These are phyloP conservation scores for Haematococcus lacustris DNA, from an alignment of 139 green algal species.

Conservation along the genomic window DNA sequence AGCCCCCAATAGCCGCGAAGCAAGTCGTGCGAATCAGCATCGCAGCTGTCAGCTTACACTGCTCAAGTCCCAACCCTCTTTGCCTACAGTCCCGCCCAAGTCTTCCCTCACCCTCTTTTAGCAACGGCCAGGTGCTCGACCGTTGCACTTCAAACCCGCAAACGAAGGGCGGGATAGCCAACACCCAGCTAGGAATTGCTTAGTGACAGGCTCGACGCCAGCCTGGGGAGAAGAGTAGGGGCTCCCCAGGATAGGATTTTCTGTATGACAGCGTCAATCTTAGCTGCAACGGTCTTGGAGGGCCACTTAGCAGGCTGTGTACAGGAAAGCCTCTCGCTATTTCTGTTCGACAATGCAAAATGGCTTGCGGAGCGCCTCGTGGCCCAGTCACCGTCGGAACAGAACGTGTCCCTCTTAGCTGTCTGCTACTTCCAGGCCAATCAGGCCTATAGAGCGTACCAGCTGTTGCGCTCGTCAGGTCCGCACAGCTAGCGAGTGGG, in stretches of 20 bases:
- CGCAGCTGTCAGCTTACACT: neutral
- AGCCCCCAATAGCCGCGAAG: constrained; percentile 61
- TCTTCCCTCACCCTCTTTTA: neutral
- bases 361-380: constrained; percentile 82
- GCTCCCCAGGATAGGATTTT: neutral
- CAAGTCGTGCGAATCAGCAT: constrained; percentile 49
- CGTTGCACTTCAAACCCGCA: neutral
- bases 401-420: constrained; percentile 73
- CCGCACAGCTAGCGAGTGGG: too few relatives aligned
- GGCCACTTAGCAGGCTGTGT: constrained; percentile 27
- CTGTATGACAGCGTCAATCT: neutral
- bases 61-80: neutral
- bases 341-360: constrained; percentile 70
- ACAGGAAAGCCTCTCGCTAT: constrained; percentile 50
- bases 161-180: neutral
- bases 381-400: constrained; percentile 35
- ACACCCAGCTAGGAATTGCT: neutral
- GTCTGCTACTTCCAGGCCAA: constrained; percentile 74
- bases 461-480: constrained; percentile 39
- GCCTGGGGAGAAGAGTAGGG: neutral
- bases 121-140: neutral
- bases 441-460: constrained; percentile 67
- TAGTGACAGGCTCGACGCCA: neutral
- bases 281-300: neutral
- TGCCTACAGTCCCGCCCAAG: neutral